Evolutionary conservation across 2,329 filamentous ascomycete genomes (phyloP).

Genomic region (Trichophyton verrucosum): DNA sequence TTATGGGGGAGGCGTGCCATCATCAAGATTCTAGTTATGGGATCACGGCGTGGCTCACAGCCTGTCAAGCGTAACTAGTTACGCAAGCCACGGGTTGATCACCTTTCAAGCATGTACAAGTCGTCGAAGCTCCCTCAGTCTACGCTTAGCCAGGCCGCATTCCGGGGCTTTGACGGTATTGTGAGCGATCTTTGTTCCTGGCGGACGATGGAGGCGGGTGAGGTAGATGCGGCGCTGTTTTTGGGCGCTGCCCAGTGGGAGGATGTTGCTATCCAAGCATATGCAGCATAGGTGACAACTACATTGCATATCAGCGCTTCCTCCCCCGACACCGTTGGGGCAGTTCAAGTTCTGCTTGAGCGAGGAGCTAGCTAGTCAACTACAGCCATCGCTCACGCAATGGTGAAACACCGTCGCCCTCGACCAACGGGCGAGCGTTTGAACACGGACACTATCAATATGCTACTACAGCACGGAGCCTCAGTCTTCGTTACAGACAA

Average conservation of each 20-base stretch:
- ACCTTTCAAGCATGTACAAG: background rate
- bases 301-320: background rate
- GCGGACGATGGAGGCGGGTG: background rate
- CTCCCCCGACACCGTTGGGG: background rate
- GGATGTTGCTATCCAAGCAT: background rate
- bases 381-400: background rate
- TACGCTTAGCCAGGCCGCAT: background rate
- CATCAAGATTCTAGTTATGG: background rate
- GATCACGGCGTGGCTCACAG: background rate
- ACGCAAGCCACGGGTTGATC: background rate
- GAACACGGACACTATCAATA: background rate
- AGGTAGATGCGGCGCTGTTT: background rate
- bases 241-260: no score
- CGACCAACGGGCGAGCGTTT: background rate
- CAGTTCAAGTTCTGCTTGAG: background rate
- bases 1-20: background rate
- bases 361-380: background rate
- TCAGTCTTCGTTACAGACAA: background rate
- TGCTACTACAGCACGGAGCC: slow-evolving; percentile 1
- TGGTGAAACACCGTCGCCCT: background rate
- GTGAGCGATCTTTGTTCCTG: background rate
- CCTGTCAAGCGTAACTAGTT: background rate
- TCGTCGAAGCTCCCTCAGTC: background rate
- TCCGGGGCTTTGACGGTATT: background rate
- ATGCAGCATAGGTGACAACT: background rate